Evolutionary conservation across 441 rosid species (phyloP), one percentile per base, ranked within the genome.

Genomic region (Arabidopsis lyrata): DNA sequence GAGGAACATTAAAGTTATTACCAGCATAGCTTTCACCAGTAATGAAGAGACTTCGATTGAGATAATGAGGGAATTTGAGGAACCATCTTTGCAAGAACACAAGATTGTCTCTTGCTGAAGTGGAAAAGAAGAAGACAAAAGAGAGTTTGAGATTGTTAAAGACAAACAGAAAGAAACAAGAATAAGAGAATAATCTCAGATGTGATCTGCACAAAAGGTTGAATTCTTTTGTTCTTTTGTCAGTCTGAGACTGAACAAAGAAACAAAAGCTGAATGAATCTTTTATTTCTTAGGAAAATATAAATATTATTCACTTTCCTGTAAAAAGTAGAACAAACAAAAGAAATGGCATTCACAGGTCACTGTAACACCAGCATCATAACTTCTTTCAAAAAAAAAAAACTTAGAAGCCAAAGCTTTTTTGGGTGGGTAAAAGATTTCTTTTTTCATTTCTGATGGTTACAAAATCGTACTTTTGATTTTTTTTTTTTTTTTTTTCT

Each of bases 1-100:
- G n/a, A 52, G 22, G 32, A 62, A 53, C 0, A 2, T 16, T 36
- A 54, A 77, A 68, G 58, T 39, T n/a, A 6, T 3, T 84, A 93
- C 99, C 98, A 49, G 98, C 99, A 81, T 93, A 95, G 82, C 99
- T 95, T 87, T 95, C 99, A 76, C 98, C 97, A 13, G 97, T 83
- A 31, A 95, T 84, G 84, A 82, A 93, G 80, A 95, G 83, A 82
- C 90, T 91, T 82, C 97, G 83, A 82, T 91, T 91, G 77, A 72
- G 91, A 90, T 90, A 95, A 6, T 93, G 94, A 22, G 98, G 92
- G 83, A 95, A 95, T 77, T 90, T 95, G 79, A 79, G 75, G 65
- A 95, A 86, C 98, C 99, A 95, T 76, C 84, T 84, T 83, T 87
- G 83, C 87, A 95, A 83, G 90, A 93, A 95, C 75, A 84, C 86